Percentiles rank a stretch among this genome's conserved stretches.
phyloP scores from a whole-genome alignment of 148 eudicot genomes.

The Drosera capensis region DNA sequence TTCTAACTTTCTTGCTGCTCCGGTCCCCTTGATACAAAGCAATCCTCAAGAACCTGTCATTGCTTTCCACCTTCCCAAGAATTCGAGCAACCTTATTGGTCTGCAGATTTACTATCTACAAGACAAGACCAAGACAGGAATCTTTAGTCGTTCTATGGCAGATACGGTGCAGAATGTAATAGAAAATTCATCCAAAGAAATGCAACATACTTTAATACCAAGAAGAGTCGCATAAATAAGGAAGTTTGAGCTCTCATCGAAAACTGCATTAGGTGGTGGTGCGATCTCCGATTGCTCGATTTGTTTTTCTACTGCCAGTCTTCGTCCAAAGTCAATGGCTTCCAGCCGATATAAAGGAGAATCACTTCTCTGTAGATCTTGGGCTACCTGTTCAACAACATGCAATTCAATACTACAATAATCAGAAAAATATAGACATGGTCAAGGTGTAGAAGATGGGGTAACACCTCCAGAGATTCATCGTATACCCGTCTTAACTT shows the following conservation, averaged over 20 bases:
- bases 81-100: constrained; percentile 84
- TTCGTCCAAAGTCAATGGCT: constrained; percentile 93
- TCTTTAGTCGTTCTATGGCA: too few relatives aligned
- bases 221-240: constrained; percentile 90
- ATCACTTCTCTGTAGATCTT: constrained; percentile 96
- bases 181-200: constrained; percentile 37
- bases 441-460: neutral
- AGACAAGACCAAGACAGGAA: constrained; percentile 3
- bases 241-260: constrained; percentile 97
- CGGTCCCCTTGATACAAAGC: constrained; percentile 95
- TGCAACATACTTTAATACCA: constrained; percentile 71
- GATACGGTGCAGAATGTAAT: too few relatives aligned
- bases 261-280: constrained; percentile 84
- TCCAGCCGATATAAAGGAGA: constrained; percentile 75
- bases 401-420: constrained; percentile 1
- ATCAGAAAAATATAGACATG: constrained; percentile 1
- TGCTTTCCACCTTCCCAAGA: constrained; percentile 97
- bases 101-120: constrained; percentile 78
- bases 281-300: constrained; percentile 80
- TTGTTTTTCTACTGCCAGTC: constrained; percentile 94
- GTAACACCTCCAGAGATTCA: constrained; percentile 88
- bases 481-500: constrained; percentile 89
- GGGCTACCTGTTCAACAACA: constrained; percentile 56
- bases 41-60: constrained; percentile 84
- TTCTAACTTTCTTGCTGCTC: constrained; percentile 79